Evolutionary conservation across 345 rosid species (phyloP), one percentile per base, ranked within the genome.

Genomic region (Murraya koenigii): DNA sequence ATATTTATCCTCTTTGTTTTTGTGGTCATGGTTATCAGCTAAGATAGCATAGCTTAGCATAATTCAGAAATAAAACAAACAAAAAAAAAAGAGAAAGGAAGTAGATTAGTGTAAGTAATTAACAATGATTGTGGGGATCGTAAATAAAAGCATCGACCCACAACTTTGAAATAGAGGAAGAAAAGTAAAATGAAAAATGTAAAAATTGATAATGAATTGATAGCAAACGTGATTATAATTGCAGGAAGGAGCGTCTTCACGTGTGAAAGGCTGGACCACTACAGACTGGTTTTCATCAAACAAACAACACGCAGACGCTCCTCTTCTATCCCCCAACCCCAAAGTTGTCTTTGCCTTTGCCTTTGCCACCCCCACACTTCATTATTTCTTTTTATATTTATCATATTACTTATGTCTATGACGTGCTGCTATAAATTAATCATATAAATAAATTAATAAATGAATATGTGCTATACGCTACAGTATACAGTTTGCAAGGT

Each of bases 221-320:
- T 86, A 88, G 71, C 79, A 77, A 89, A 83, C 89, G 89, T 89
- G 91, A 89, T 66, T 80, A 81, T 85, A 77, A 80, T 87, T 84
- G 90, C 89, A 82, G 85, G 81, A 54, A 84, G 90, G 94, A 89
- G 92, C 92, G 94, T 89, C 90, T 84, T 89, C 94, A 83, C 94
- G 90, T 86, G 92, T 82, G 79, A 85, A 86, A 83, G 84, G 80
- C 90, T 89, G 90, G 88, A 81, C 84, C 85, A 81, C 84, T 78
- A 77, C 82, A 22, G 13, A 15, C 80, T 76, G 76, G 54, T 47
- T 73, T 73, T 52, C 77, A 71, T 66, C 71, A 74, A 80, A 61
- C 66, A 35, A 75, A 17, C 79, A 79, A 3, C 49, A 44, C 49
- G 49, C 56, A 81, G 88, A 83, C 86, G 85, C 83, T 80, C 87